Percentiles rank a stretch among this genome's conserved stretches.
These are phyloP conservation scores for Carex scoparia DNA, from an alignment of 176 grass and related monocot species.

Conservation along the genomic window DNA sequence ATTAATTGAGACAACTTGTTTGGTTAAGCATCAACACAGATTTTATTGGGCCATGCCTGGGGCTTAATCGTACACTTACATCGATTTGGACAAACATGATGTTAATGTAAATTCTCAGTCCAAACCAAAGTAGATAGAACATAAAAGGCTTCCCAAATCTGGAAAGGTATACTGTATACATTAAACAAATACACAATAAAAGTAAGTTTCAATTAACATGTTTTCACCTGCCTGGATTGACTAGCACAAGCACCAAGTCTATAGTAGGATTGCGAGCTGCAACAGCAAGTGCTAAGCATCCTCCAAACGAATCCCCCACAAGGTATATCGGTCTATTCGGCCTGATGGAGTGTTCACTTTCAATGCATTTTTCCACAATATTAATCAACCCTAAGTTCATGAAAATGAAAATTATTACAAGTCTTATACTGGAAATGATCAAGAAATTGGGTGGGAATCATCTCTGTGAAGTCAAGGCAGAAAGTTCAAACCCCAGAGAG, in stretches of 20 bases:
- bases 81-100: neutral
- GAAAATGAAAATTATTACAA: neutral
- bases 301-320: constrained; percentile 73
- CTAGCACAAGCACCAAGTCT: constrained; percentile 68
- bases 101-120: neutral
- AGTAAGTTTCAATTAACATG: neutral
- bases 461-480: neutral
- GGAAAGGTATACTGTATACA: no score
- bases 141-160: no score
- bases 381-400: constrained; percentile 43
- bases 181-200: neutral
- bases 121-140: neutral
- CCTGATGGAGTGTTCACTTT: constrained; percentile 46
- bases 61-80: neutral
- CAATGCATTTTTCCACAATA: constrained; percentile 48
- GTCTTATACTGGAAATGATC: neutral
- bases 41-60: neutral
- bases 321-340: constrained; percentile 66
- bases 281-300: constrained; percentile 63
- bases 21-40: neutral
- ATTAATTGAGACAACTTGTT: neutral
- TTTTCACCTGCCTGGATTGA: constrained; percentile 91
- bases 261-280: constrained; percentile 64
- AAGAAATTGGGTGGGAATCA: neutral
- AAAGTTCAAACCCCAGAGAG: neutral